phyloP scores from a whole-genome alignment of 495 filamentous ascomycete genomes.

The Aspergillus incahuasiensis region DNA sequence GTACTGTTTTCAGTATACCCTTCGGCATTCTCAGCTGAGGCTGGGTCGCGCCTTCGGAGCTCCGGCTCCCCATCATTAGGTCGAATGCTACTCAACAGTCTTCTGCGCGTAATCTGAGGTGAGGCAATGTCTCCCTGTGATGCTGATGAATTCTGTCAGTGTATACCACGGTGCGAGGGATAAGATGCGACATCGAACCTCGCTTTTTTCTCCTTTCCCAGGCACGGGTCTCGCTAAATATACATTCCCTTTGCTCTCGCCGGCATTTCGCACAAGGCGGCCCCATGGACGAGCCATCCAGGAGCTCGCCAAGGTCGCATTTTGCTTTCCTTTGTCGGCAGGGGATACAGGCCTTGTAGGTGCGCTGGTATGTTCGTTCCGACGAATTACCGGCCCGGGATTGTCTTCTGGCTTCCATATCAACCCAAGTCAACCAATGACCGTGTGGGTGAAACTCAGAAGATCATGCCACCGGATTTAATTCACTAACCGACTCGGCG shows the following conservation, averaged over 20 bases:
- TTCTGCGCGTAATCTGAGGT: conserved; percentile 5
- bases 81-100: not conserved
- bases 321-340: conserved; percentile 48
- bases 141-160: conserved; percentile 1
- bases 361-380: conserved; percentile 42
- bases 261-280: conserved; percentile 92
- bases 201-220: conserved; percentile 40
- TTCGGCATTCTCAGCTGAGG: not conserved
- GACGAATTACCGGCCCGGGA: conserved; percentile 23
- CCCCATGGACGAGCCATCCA: conserved; percentile 71
- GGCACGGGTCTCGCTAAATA: conserved; percentile 74
- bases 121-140: conserved; percentile 5
- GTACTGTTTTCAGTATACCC: not conserved
- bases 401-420: conserved; percentile 38
- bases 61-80: not conserved
- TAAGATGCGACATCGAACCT: conserved; percentile 21
- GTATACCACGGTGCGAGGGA: not conserved
- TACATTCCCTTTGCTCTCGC: conserved; percentile 85
- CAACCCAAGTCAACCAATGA: conserved; percentile 20
- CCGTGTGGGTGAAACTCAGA: conserved; percentile 2
- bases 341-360: conserved; percentile 47
- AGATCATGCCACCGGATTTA: not conserved
- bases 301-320: conserved; percentile 53
- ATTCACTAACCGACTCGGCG: not conserved
- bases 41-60: not conserved